Evolutionary conservation across 2,329 filamentous ascomycete species (phyloP), one percentile per base, ranked within the genome.

Genomic region (Pyricularia pennisetigena): DNA sequence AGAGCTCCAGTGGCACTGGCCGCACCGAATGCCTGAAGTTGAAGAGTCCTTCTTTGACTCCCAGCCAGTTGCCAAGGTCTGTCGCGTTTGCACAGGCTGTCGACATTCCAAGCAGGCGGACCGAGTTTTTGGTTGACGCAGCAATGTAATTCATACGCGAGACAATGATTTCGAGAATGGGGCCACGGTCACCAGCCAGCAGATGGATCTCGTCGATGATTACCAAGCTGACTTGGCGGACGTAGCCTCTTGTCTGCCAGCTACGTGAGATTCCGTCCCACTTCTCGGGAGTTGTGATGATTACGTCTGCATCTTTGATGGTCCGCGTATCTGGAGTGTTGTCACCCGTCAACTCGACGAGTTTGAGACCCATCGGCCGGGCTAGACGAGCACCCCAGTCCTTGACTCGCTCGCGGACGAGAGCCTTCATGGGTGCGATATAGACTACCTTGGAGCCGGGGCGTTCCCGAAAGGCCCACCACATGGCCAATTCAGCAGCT

Each of bases 191-290:
- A 70, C 95, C 93, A 30, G 95, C 96, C n/a, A 99, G 85, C 30
- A 99, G 82, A 79, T 99, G 95, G 69, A 99, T 99, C 80, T 99
- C 95, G 74, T 99, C 95, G 72, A 99, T 99, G 70, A 99, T 97
- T 67, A 99, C 95, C 20, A 99, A 82, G 70, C 93, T 94, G 69
- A 99, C 95, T 78, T 97, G 90, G 67, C 93, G 88, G 59, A 99
- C 95, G 73, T 99, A 99, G 70, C 92, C 91, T 87, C 95, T 90
- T 5, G 94, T 98, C 78, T 98, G 94, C 95, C 96, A 99, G 75
- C 92, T 97, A 86, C 95, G 91, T 73, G 93, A 97, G 73, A 99
- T 98, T 86, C 96, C 96, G 76, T 99, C 96, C 95, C 95, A 99
- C 77, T 99, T 99, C 80, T 99, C 95, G n/a, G 95, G 96, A 0